Percentiles rank a stretch among this genome's conserved stretches.
Evolutionary conservation across 2,329 filamentous ascomycete species (phyloP).

Genomic region (Achaetomium macrosporum): DNA sequence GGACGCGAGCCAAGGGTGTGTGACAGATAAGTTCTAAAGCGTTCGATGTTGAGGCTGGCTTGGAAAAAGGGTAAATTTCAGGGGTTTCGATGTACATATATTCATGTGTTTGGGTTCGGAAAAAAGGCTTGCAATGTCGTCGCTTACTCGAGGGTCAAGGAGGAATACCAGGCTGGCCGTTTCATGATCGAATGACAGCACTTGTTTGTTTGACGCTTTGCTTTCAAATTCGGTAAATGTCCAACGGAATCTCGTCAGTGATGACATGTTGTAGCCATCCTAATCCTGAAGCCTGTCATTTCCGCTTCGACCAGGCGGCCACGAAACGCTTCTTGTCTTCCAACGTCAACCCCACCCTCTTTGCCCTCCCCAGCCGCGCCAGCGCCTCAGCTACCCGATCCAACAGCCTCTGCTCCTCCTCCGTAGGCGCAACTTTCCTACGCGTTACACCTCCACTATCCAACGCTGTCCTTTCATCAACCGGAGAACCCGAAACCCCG

Average conservation of each 20-base stretch:
- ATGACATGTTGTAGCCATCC: no score
- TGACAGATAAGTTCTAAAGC: slow-evolving; percentile 39
- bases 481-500: slow-evolving; percentile 12
- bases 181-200: background rate
- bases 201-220: background rate
- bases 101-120: background rate
- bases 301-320: slow-evolving; percentile 51
- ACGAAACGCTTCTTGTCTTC: slow-evolving; percentile 80
- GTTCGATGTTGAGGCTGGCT: background rate
- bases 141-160: background rate
- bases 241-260: no score
- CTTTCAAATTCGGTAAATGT: background rate
- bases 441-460: slow-evolving; percentile 27
- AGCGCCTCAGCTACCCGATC: slow-evolving; percentile 79
- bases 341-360: slow-evolving; percentile 78
- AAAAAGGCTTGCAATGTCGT: background rate
- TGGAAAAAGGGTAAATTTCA: background rate
- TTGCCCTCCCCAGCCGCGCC: slow-evolving; percentile 80
- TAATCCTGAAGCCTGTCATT: slow-evolving; percentile 18
- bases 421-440: slow-evolving; percentile 33
- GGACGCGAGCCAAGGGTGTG: slow-evolving; percentile 54
- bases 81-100: slow-evolving; percentile 14
- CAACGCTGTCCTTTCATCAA: slow-evolving; percentile 17
- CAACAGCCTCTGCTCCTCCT: slow-evolving; percentile 63
- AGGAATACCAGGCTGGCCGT: background rate